Evolutionary conservation across 2,329 filamentous ascomycete genomes (phyloP).

Genomic region (Camillea tinctor): DNA sequence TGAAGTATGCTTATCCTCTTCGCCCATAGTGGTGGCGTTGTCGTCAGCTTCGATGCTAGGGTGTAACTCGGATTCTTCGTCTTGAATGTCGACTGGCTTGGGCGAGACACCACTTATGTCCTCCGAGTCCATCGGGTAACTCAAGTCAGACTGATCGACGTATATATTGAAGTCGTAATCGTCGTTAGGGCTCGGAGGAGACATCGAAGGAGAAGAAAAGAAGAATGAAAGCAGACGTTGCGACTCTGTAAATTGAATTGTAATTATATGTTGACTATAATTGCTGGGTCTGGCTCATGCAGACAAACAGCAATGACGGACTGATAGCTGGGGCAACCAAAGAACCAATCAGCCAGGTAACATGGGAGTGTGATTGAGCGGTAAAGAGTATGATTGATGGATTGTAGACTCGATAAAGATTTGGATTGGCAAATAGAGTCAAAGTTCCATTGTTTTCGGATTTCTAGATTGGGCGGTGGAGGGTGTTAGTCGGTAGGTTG

Average conservation of each 20-base stretch:
- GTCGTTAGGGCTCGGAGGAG: constrained; percentile 32
- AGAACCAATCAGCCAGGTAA: not conserved
- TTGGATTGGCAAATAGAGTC: not conserved
- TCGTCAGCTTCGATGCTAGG: constrained; percentile 26
- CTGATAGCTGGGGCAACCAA: not conserved
- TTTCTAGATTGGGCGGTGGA: constrained; percentile 6
- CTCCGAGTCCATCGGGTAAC: constrained; percentile 37
- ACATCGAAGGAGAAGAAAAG: constrained; percentile 19
- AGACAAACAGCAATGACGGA: not conserved
- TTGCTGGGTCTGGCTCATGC: not conserved
- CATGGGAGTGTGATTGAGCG: not conserved
- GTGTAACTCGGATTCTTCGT: constrained; percentile 11
- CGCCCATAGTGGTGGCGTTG: constrained; percentile 28
- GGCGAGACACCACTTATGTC: not conserved
- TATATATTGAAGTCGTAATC: constrained; percentile 49
- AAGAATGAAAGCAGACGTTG: constrained; percentile 5
- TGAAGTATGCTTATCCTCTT: constrained; percentile 25
- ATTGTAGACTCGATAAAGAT: not conserved
- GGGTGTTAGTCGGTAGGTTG: constrained; percentile 5
- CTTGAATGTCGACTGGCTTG: not conserved
- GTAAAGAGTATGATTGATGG: constrained; percentile 1
- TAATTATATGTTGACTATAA: constrained; percentile 5
- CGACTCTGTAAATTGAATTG: not conserved
- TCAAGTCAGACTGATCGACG: constrained; percentile 46
- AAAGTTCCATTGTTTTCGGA: constrained; percentile 10